These are phyloP conservation scores for Stevia rebaudiana DNA, from an alignment of 140 eudicot genomes.

Conservation along the genomic window DNA sequence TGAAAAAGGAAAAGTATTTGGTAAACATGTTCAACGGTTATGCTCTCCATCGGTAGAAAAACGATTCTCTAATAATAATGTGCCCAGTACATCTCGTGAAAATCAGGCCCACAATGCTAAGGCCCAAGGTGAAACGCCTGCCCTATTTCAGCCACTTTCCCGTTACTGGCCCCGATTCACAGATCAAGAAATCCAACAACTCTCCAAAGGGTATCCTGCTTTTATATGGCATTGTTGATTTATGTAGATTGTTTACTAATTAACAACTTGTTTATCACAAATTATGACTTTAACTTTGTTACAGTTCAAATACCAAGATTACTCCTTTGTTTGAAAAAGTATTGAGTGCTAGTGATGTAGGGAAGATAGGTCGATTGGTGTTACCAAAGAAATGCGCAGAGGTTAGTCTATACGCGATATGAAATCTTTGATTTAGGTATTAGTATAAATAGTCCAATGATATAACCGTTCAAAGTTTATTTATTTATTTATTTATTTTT, in stretches of 20 bases:
- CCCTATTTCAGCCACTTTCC: constrained; percentile 39
- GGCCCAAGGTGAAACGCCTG: constrained; percentile 39
- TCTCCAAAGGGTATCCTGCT: constrained; percentile 70
- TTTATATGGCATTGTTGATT: constrained; percentile 6
- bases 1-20: constrained; percentile 34
- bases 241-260: constrained; percentile 4
- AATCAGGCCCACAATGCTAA: constrained; percentile 35
- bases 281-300: constrained; percentile 20
- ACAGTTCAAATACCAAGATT: constrained; percentile 51
- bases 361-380: constrained; percentile 75
- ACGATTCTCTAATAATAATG: constrained; percentile 21
- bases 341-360: constrained; percentile 83
- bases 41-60: constrained; percentile 30
- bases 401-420: constrained; percentile 40
- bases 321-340: constrained; percentile 79
- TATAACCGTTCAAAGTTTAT: background rate
- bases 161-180: constrained; percentile 54
- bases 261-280: background rate
- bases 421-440: constrained; percentile 5
- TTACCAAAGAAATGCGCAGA: constrained; percentile 86
- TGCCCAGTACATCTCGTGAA: constrained; percentile 39
- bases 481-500: background rate
- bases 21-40: constrained; percentile 25
- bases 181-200: constrained; percentile 62
- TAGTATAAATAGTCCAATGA: background rate